Base-by-base conservation (phyloP, 2,329 filamentous ascomycete genomes). In the Pyrenochaeta sp. region DNA sequence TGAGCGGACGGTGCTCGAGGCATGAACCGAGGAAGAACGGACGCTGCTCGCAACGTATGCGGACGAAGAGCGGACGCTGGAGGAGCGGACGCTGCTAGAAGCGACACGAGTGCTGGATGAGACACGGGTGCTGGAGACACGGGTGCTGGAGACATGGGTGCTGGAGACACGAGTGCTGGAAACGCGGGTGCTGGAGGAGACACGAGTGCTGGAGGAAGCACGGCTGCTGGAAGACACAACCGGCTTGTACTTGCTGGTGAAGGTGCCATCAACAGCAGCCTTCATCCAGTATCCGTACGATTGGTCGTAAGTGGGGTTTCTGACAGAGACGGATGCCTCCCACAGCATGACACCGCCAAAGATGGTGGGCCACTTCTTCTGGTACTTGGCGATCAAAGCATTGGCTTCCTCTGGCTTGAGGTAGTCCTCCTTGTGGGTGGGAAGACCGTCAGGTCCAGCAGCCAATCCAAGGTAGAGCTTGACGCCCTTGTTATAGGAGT, bases 311-410 rank as follows among this genome's bases (percentile, higher is more conserved):
- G 80, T 76, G 13, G 72, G 54, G 66, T 85, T 86, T 51, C 75
- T 74, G 12, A 78, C 72, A n/a, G 80, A 80, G 10, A 78, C 77
- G 1, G 82, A 84, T 5, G 84, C 83, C 51, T 87, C 85, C 83
- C 84, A 88, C 5, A 88, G 70, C 85, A 87, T 88, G 40, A 86
- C 77, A 74, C 86, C 86, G 40, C 84, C 86, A 62, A 88, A 88
- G 1, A 72, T 74, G 24, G 75, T 54, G 1, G 77, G 72, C 58
- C 79, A 77, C 24, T 76, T 68, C 15, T 32, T 43, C 43, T 61
- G 46, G 61, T 72, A 71, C 36, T 68, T 68, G 59, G 78, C 78
- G 25, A 86, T 72, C 51, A 87, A 62, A 2, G 68, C 65, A 52
- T 80, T 71, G 2, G 81, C 83, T 57, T 86, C 79, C 0, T 65